A percentile compares a stretch with the other conserved stretches of the same genome.
Conservation (phyloP, 2,329 filamentous ascomycete genomes). For the Colletotrichum eremochloae region DNA sequence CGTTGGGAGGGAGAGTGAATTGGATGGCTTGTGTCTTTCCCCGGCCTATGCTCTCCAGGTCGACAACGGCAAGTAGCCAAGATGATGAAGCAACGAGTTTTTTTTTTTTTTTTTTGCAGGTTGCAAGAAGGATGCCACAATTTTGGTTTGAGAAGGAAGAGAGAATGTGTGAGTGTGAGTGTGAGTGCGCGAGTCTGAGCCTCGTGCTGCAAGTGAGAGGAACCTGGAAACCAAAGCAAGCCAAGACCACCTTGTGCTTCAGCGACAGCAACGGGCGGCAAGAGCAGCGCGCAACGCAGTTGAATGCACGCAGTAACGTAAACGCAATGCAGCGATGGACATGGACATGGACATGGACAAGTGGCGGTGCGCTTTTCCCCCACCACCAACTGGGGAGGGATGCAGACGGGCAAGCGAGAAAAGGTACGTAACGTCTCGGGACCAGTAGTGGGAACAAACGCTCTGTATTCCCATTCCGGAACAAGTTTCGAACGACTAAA, state of each 20-base stretch:
- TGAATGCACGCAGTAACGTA: constrained; percentile 15
- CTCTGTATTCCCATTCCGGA: neutral
- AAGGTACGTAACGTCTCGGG: neutral
- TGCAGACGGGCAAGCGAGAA: neutral
- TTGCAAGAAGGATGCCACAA: constrained; percentile 27
- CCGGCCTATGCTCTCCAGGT: neutral
- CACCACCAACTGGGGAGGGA: neutral
- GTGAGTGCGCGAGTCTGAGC: constrained; percentile 15
- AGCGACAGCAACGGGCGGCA: neutral
- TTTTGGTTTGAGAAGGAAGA: constrained; percentile 18
- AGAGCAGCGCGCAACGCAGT: constrained; percentile 2
- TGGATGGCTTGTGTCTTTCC: neutral
- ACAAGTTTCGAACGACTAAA: neutral
- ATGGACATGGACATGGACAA: constrained; percentile 13
- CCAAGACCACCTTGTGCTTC: constrained; percentile 27
- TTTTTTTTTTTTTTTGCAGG: constrained; percentile 3
- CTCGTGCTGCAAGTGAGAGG: constrained; percentile 7
- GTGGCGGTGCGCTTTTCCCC: constrained; percentile 33
- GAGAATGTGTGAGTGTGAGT: neutral
- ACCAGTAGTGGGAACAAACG: neutral
- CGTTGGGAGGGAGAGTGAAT: neutral
- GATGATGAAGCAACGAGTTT: constrained; percentile 12
- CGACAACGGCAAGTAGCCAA: constrained; percentile 16
- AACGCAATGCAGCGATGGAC: constrained; percentile 12
- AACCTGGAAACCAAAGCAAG: constrained; percentile 20